Base-by-base conservation (phyloP, 371 early-diverging fungal genomes). In the Mucor irregularis region DNA sequence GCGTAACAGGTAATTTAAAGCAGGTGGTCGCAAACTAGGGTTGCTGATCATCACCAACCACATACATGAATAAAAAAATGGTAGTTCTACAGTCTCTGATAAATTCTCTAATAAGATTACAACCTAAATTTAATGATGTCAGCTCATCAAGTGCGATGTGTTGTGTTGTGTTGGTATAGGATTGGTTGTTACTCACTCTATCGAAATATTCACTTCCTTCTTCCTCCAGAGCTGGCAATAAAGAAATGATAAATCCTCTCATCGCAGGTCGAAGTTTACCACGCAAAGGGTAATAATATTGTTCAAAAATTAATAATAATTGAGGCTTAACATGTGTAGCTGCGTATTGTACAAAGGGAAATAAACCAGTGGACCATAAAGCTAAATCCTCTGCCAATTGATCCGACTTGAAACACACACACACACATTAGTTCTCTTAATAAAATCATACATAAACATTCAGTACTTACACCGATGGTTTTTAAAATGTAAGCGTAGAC, bases 191-290 rank as follows among this genome's bases (percentile, higher is more conserved):
- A 7, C 19, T 42, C 63, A 83, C 81, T 53, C 78, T 71, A 48
- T 89, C 90, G 65, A 91, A 93, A 59, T 81, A 88, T 59, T 97
- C 97, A 66, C 83, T 89, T 28, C 90, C 90, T 64, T 94, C 95
- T 58, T 96, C 95, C 49, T 97, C 98, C 11, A 97, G 63, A 8
- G 89, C 92, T 1, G 96, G 93, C 21, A 95, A 71, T 17, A 97
- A 49, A 0, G 92, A 94, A 31, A 90, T 84, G 22, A 94, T 78
- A 11, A 97, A 78, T 29, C 90, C 88, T 63, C 90, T 86, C 62
- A 94, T 74, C 49, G 89, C 85, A 3, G 91, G 88, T 37, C 86
- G 75, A 52, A 96, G 71, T 11, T 78, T 68, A 13, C 68, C 53
- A 2, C 88, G 86, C 10, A 97, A 66, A 0, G 93, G 90, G 10